Percentiles rank a stretch among this genome's conserved stretches.
Evolutionary conservation across 345 rosid species (phyloP).

Genomic region (Gossypium thurberi): DNA sequence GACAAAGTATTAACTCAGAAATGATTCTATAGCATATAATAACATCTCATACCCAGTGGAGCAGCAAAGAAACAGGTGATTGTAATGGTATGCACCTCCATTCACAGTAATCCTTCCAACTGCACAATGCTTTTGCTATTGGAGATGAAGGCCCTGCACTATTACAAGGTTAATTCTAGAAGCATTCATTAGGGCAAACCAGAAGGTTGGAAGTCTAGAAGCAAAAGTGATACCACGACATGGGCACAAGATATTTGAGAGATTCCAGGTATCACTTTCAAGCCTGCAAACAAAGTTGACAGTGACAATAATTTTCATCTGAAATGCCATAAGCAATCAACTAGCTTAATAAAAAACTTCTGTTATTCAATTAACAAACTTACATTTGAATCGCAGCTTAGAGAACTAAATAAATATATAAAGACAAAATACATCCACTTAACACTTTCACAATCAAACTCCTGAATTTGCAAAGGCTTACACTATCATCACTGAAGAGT

Average conservation of each 20-base stretch:
- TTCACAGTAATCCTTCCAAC: slow-evolving; percentile 68
- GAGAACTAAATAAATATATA: not conserved
- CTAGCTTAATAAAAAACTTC: not conserved
- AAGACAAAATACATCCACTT: not conserved
- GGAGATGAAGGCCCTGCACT: slow-evolving; percentile 51
- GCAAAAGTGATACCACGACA: slow-evolving; percentile 45
- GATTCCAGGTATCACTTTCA: slow-evolving; percentile 46
- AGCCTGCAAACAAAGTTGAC: slow-evolving; percentile 26
- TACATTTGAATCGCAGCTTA: not conserved
- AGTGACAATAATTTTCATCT: not conserved
- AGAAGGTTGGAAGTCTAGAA: slow-evolving; percentile 6
- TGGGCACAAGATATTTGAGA: slow-evolving; percentile 57
- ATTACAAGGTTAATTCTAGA: slow-evolving; percentile 15
- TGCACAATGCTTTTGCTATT: slow-evolving; percentile 23
- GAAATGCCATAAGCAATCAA: not conserved
- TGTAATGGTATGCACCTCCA: slow-evolving; percentile 73
- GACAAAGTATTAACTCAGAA: not conserved
- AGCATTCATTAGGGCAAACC: not conserved
- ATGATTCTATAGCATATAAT: not conserved
- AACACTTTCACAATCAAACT: not conserved
- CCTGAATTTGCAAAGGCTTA: not conserved
- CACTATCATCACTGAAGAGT: not conserved
- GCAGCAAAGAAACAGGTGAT: slow-evolving; percentile 84
- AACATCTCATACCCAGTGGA: slow-evolving; percentile 70
- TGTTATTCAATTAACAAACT: not conserved